These are phyloP conservation scores for Ophidiomyces ophidiicola DNA, from an alignment of 2,329 filamentous ascomycete genomes.

Conservation along the genomic window DNA sequence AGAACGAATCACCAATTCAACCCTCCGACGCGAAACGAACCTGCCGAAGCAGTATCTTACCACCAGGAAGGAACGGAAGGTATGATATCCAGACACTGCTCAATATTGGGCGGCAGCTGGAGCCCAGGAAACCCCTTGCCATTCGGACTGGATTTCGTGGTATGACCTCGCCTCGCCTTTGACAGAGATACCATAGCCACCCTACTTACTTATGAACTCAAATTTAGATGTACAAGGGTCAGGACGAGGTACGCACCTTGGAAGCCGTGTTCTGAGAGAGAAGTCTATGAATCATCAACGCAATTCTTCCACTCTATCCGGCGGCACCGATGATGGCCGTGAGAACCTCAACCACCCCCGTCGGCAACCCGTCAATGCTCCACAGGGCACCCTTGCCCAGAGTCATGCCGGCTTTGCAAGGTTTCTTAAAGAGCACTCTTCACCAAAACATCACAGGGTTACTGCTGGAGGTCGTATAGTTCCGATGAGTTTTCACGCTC, in stretches of 20 bases:
- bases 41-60: background rate
- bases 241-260: constrained; percentile 9
- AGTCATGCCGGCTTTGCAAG: constrained; percentile 34
- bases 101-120: constrained; percentile 21
- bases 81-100: constrained; percentile 30
- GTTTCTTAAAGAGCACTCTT: constrained; percentile 38
- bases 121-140: background rate
- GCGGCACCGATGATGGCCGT: constrained; percentile 16
- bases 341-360: constrained; percentile 17
- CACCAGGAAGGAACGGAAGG: constrained; percentile 17
- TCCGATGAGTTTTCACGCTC: constrained; percentile 29
- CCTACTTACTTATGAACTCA: background rate
- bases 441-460: constrained; percentile 39
- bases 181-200: background rate
- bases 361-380: constrained; percentile 26
- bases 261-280: constrained; percentile 19
- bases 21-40: background rate
- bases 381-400: constrained; percentile 24
- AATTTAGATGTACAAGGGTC: background rate
- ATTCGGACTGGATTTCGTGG: constrained; percentile 1
- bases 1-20: background rate
- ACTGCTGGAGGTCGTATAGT: constrained; percentile 40
- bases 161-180: background rate
- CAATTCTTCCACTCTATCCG: constrained; percentile 18
- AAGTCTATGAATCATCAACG: constrained; percentile 19